Percentiles rank a stretch among this genome's conserved stretches.
Evolutionary conservation across 371 early-diverging fungal genomes (phyloP).

Genomic region (Cokeromyces recurvatus): DNA sequence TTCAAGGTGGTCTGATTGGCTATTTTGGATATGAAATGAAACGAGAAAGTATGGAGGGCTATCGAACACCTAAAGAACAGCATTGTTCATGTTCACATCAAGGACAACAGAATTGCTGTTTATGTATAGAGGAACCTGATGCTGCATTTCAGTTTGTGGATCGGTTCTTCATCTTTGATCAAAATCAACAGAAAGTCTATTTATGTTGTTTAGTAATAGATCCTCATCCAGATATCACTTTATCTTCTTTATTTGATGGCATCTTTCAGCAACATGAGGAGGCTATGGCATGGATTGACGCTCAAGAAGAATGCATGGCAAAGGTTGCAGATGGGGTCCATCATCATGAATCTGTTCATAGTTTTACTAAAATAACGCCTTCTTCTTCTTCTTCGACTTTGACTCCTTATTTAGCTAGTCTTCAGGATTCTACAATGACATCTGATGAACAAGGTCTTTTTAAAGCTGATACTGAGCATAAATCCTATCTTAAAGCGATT

Average conservation of each 20-base stretch:
- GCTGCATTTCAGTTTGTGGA: constrained; percentile 82
- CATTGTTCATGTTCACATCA: constrained; percentile 26
- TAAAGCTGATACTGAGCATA: constrained; percentile 41
- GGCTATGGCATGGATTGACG: constrained; percentile 22
- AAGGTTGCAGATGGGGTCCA: constrained; percentile 3
- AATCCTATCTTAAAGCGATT: constrained; percentile 65
- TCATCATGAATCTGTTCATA: constrained; percentile 6
- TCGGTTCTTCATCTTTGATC: constrained; percentile 75
- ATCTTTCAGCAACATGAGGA: constrained; percentile 7
- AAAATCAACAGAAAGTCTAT: constrained; percentile 38
- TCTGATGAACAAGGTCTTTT: constrained; percentile 32
- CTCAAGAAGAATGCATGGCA: constrained; percentile 5
- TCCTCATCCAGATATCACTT: constrained; percentile 1
- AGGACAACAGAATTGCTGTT: constrained; percentile 22
- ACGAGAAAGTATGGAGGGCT: constrained; percentile 65
- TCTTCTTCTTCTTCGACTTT: constrained; percentile 15
- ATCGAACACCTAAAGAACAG: constrained; percentile 38
- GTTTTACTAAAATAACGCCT: constrained; percentile 4
- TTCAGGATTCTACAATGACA: neutral
- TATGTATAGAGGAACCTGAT: constrained; percentile 62
- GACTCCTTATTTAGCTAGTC: constrained; percentile 24
- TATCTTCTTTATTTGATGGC: too few species aligned
- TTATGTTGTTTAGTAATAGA: constrained; percentile 41
- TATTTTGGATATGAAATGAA: constrained; percentile 96
- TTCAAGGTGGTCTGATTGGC: constrained; percentile 83